Evolutionary conservation across 148 eudicot species (phyloP).

Genomic region (Bassia scoparia): DNA sequence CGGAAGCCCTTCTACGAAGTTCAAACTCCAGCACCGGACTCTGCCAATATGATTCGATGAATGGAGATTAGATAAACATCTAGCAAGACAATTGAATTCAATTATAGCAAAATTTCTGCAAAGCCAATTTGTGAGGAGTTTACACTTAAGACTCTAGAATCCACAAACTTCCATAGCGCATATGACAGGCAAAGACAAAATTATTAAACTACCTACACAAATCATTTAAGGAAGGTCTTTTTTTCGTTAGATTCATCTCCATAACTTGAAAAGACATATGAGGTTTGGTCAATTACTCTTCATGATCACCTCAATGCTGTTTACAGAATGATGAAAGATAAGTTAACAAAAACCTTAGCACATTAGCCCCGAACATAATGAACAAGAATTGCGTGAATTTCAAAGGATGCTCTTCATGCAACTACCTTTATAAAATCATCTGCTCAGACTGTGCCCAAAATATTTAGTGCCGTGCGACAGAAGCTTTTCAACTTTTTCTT

Average conservation of each 20-base stretch:
- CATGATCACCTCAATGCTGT: slow-evolving; percentile 80
- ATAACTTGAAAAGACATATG: slow-evolving; percentile 66
- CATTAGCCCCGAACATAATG: neutral
- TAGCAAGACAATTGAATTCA: neutral
- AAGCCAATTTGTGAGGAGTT: neutral
- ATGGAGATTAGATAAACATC: neutral
- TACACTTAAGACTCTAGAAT: neutral
- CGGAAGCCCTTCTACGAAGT: slow-evolving; percentile 72
- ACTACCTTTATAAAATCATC: slow-evolving; percentile 85
- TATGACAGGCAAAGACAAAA: slow-evolving; percentile 8
- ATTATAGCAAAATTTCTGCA: neutral
- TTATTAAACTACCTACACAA: slow-evolving; percentile 64
- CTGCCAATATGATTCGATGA: slow-evolving; percentile 40
- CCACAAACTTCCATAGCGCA: neutral
- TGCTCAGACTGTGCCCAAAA: slow-evolving; percentile 86
- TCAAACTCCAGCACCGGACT: slow-evolving; percentile 69
- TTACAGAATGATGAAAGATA: slow-evolving; percentile 15
- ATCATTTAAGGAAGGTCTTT: slow-evolving; percentile 67
- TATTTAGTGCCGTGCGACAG: slow-evolving; percentile 60
- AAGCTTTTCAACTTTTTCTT: slow-evolving; percentile 68
- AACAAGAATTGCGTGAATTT: neutral
- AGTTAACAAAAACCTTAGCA: too few species aligned
- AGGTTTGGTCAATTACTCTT: slow-evolving; percentile 86
- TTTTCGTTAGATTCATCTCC: slow-evolving; percentile 41
- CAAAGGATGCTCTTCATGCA: neutral